A percentile compares a stretch with the other conserved stretches of the same genome.
phyloP scores from a whole-genome alignment of 768 basidiomycete genomes.

The Dacryopinax primogenitus region DNA sequence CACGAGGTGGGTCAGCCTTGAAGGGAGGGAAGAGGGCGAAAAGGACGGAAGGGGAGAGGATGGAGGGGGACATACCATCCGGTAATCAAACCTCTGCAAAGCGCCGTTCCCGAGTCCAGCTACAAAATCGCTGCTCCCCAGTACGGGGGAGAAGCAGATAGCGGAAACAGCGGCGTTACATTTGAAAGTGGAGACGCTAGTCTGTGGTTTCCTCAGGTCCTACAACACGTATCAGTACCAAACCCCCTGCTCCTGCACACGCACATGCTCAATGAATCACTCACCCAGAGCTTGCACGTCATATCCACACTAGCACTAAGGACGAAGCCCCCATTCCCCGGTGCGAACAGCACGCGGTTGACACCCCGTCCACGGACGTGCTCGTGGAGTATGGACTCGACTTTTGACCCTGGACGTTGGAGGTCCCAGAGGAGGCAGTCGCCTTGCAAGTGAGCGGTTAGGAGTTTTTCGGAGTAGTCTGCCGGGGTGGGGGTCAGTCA shows the following conservation, averaged over 20 bases:
- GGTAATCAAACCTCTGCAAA: neutral
- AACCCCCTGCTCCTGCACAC: no score
- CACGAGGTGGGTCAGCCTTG: neutral
- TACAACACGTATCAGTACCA: neutral
- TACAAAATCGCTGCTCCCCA: slow-evolving; percentile 3
- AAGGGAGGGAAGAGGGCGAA: no score
- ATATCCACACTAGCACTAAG: neutral
- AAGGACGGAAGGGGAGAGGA: neutral
- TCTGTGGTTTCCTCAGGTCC: neutral
- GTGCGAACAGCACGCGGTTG: neutral
- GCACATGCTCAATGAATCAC: no score
- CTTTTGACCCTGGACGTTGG: neutral
- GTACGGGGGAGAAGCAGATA: neutral
- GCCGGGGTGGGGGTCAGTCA: neutral
- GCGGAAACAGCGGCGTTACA: slow-evolving; percentile 1
- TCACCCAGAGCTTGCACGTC: slow-evolving; percentile 3
- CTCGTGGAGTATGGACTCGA: slow-evolving; percentile 3
- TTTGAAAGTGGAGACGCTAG: neutral
- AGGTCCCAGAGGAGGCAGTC: slow-evolving; percentile 8
- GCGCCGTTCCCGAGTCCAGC: slow-evolving; percentile 1
- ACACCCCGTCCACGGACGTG: neutral
- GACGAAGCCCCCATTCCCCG: neutral
- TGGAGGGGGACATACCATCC: neutral
- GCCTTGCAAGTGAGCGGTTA: neutral
- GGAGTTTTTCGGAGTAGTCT: slow-evolving; percentile 3